Percentiles rank a stretch among this genome's conserved stretches.
Evolutionary conservation across 768 basidiomycete genomes (phyloP).

Genomic region (Lactarius indigo): DNA sequence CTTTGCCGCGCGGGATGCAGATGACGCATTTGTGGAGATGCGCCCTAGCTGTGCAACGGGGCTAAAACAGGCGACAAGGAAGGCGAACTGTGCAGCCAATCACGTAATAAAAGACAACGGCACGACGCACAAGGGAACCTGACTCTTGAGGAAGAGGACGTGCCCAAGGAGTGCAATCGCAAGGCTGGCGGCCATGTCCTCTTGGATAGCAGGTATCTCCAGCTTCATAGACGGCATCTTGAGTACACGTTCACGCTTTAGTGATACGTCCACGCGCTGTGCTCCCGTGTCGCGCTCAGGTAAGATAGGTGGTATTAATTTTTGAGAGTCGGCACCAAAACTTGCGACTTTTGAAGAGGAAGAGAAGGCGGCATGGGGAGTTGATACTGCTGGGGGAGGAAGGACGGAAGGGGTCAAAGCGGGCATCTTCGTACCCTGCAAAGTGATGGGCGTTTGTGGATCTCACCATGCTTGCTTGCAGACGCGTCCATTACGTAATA

Average conservation of each 20-base stretch:
- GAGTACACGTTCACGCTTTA: constrained; percentile 4
- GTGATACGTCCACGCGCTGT: not conserved
- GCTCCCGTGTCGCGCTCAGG: not conserved
- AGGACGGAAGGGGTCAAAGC: constrained; percentile 12
- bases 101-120: not conserved
- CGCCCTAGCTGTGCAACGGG: constrained; percentile 63
- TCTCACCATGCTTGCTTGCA: too few relatives aligned
- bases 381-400: not conserved
- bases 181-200: constrained; percentile 59
- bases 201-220: constrained; percentile 50
- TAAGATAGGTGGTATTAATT: constrained; percentile 6
- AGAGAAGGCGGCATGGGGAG: not conserved
- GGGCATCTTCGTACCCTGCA: constrained; percentile 8
- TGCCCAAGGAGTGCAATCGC: constrained; percentile 63
- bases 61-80: constrained; percentile 33
- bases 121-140: constrained; percentile 67
- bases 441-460: not conserved
- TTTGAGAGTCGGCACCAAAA: not conserved
- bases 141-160: constrained; percentile 72
- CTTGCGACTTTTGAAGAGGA: not conserved
- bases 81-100: not conserved
- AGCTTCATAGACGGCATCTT: constrained; percentile 43
- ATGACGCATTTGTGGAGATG: constrained; percentile 46
- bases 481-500: not conserved
- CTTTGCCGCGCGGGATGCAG: constrained; percentile 49